Evolutionary conservation across 2,329 filamentous ascomycete species (phyloP), one percentile per base, ranked within the genome.

Genomic region (Paraconiothyrium sp.): DNA sequence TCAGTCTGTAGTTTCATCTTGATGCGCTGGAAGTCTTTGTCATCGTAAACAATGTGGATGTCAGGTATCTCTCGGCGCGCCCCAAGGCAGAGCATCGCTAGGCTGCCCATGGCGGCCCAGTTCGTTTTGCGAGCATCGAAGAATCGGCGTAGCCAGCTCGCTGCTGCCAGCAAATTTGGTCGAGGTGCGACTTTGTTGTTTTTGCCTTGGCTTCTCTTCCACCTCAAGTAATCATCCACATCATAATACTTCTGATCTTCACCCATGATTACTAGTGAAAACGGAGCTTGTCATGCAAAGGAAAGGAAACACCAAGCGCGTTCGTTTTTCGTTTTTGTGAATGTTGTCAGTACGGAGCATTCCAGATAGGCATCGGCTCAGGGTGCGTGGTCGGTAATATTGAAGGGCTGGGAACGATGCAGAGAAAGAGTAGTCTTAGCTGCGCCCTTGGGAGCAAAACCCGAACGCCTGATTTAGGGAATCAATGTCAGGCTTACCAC

Each of bases 31-130:
- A 70, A 77, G 30, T 77, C 73, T 51, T 62, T 68, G 39, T 72
- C 72, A 39, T 77, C 75, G 47, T 77, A 78, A 1, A 73, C 74
- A 35, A 78, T 71, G 34, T 76, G 73, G 5, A 78, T 61, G 41
- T 76, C 73, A 3, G 67, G 64, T 66, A 74, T 69, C 16, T 72
- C 72, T 35, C 75, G 70, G 20, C 67, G 67, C 22, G 74, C 70
- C 3, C 76, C 76, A 3, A 76, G 52, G 54, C 74, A 76, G 5
- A 75, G 62, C 70, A 78, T 75, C 16, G 72, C 67, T 20, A 77
- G 60, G 4, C 72, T 72, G 30, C 74, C 71, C 58, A 76, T 62
- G 35, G 73, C 67, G 24, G 70, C 73, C 66, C 73, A 76, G 20
- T 67, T 69, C 24, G 76, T 66, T 30, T 71, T 75, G 47, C 76